Base-by-base conservation (phyloP, 768 basidiomycete species). In the Amanita polypyramis region DNA sequence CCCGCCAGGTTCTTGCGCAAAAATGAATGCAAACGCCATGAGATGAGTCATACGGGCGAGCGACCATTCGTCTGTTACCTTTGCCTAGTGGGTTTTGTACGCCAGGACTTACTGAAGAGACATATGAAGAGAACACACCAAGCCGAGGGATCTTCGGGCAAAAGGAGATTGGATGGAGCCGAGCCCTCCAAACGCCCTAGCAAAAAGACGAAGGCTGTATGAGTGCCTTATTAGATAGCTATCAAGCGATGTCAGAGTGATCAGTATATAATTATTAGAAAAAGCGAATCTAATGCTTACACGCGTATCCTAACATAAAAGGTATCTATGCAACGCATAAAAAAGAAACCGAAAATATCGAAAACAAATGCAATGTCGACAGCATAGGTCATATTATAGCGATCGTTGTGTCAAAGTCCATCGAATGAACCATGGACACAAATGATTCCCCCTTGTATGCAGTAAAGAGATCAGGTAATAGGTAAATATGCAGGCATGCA, bases 21-120 rank as follows among this genome's bases (percentile, higher is more conserved):
- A 60, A 85, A 86, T 55, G 83, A 86, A 58, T 83, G 80, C 65
- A 85, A 83, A 58, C 76, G 84, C 21, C 84, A 86, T 51, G 81
- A 83, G 60, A 69, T 76, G 11, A 78, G 75, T 51, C 83, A 86
- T 56, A 73, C 67, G 9, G 78, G 77, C 11, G 53, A 61, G 34
- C 73, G 79, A 50, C 82, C 82, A 5, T 83, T 74, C 52, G 63
- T 65, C 17, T 86, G 84, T 50, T 56, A 69, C 43, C 62, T 78
- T 33, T 85, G 83, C 47, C 65, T 65, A 2, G 69, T 72, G 47
- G 70, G 72, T 27, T 86, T 83, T 49, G 76, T 77, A 39, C 76
- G 83, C 36, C 79, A 79, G 57, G 83, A 86, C 56, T 70, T 85
- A 27, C 66, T 85, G 47, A 80, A 72, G 56, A 70, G 83, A 52